Evolutionary conservation across 305 asterid species (phyloP), one percentile per base, ranked within the genome.

Genomic region (Fraxinus nigra): DNA sequence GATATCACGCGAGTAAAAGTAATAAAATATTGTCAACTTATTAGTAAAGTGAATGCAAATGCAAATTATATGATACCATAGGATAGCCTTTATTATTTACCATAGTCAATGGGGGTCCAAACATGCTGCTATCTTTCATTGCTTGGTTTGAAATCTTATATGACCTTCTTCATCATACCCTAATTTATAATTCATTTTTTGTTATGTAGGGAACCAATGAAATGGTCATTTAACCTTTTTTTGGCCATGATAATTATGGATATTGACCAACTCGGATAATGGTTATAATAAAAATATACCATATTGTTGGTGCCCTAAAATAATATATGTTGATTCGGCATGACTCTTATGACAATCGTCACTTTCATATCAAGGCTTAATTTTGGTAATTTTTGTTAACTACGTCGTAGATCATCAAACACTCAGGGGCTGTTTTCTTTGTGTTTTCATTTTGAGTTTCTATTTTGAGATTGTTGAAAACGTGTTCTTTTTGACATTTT

Each of bases 31-130:
- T 51, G 63, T 51, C 63, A 51, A 51, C 63, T 65, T 59, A 24
- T 9, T 7, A 22, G 16, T 72, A 80, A 54, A 37, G 78, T 81
- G 22, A 75, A 78, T 37, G 30, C 18, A 30, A 79, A 75, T 34
- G 37, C 37, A 34, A 34, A 34, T 59, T 76, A 34, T 8, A 77
- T 78, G 46, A 61, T 76, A 61, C 40, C 37, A 40, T 70, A 20
- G 40, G 20, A 8, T 37, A 10, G 46, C 61, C 83, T 81, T 77
- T 61, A 77, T 63, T n/a, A 28, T 32, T 59, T 87, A 79, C 78
- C 82, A 78, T 26, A 11, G 86, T 82, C 87, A 82, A 77, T 82
- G 86, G 87, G 85, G 84, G 34, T 82, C 87, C 82, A 80, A 82
- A 75, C 86, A 82, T 87, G 89, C 86, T 80, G 56, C 79, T 35